Evolutionary conservation across 306 rosid genomes (phyloP).

Genomic region (Vicia villosa): DNA sequence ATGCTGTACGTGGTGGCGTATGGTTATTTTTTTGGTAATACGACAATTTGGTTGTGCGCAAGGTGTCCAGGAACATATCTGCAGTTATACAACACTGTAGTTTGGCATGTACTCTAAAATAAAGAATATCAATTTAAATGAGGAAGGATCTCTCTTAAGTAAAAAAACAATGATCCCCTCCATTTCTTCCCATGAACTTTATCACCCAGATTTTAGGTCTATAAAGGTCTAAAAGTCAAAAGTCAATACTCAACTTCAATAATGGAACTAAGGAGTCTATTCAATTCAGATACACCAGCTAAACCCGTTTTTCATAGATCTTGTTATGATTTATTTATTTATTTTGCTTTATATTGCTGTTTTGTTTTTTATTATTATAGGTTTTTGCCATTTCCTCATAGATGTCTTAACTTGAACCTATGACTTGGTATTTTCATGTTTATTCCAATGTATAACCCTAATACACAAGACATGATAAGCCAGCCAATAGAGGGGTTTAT

Average conservation of each 20-base stretch:
- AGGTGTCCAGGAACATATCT: slow-evolving; percentile 37
- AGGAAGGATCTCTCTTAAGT: neutral
- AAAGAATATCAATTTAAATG: slow-evolving; percentile 28
- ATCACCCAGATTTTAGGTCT: neutral
- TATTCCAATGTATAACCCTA: no score
- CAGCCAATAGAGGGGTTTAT: neutral
- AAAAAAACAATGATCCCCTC: neutral
- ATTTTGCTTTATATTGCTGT: neutral
- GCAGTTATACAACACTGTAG: slow-evolving; percentile 33
- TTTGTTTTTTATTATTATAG: no score
- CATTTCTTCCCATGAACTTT: neutral
- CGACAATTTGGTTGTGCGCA: slow-evolving; percentile 45
- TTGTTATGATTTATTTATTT: neutral
- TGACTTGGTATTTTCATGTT: no score
- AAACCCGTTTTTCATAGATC: neutral
- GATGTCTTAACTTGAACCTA: neutral
- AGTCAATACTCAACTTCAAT: neutral
- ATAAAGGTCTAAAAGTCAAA: no score
- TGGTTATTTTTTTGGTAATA: slow-evolving; percentile 35
- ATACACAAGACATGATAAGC: no score
- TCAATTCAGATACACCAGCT: neutral
- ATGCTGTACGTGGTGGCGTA: slow-evolving; percentile 38
- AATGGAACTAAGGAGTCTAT: neutral
- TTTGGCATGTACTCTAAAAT: slow-evolving; percentile 39
- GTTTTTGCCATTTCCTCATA: neutral